Evolutionary conservation across 805 yeast genomes (phyloP).

Genomic region (Saccharomycopsis babjevae): DNA sequence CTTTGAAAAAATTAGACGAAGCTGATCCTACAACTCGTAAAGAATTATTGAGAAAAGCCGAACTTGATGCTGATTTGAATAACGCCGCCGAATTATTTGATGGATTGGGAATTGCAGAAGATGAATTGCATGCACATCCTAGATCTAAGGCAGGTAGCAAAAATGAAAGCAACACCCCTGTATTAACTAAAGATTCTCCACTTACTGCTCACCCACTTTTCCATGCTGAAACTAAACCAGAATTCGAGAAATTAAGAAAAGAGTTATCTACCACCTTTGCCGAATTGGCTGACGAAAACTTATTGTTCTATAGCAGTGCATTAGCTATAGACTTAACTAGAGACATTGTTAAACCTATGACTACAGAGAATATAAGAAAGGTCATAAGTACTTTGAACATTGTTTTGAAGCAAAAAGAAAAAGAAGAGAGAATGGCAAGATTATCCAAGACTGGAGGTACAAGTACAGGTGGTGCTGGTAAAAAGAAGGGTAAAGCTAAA

Average conservation of each 20-base stretch:
- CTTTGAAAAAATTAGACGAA: conserved; percentile 42
- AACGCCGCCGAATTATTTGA: conserved; percentile 91
- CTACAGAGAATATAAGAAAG: conserved; percentile 75
- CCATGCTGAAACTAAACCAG: conserved; percentile 70
- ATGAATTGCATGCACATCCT: conserved; percentile 27
- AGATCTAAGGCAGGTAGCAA: conserved; percentile 31
- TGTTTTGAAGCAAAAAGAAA: conserved; percentile 72
- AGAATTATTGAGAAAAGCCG: conserved; percentile 70
- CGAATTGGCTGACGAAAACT: conserved; percentile 48
- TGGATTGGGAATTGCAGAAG: conserved; percentile 46
- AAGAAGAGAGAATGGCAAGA: conserved; percentile 82
- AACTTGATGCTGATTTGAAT: conserved; percentile 75
- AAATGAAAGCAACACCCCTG: conserved; percentile 25
- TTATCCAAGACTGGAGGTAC: conserved; percentile 76
- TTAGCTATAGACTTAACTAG: conserved; percentile 80
- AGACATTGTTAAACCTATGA: conserved; percentile 73
- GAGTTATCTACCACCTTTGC: conserved; percentile 53
- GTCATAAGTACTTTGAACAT: conserved; percentile 79
- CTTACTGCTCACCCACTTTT: conserved; percentile 71
- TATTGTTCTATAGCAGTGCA: conserved; percentile 58
- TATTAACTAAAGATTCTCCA: conserved; percentile 51
- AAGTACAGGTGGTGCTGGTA: conserved; percentile 86
- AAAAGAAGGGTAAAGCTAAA: conserved; percentile 75
- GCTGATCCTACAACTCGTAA: conserved; percentile 67
- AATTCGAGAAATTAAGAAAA: conserved; percentile 69